Conservation (phyloP, 2,329 filamentous ascomycete genomes). For the Parastagonospora avenae region DNA sequence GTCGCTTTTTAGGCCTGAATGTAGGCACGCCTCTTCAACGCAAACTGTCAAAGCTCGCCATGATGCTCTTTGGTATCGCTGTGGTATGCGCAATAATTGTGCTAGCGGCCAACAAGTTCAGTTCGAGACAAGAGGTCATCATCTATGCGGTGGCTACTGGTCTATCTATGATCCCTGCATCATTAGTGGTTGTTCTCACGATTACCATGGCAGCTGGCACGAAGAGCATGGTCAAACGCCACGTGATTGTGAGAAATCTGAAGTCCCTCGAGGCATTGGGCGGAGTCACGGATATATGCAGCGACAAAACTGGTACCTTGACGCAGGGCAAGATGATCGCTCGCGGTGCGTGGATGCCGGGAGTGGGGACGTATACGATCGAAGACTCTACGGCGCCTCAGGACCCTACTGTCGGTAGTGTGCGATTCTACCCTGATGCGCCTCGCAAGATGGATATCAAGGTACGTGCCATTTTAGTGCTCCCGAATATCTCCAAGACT, state of each 20-base stretch:
- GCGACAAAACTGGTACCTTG: constrained; percentile 56
- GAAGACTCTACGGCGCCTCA: constrained; percentile 41
- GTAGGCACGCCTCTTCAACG: constrained; percentile 47
- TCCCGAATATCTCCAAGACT: too few species aligned
- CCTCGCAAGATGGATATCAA: constrained; percentile 36
- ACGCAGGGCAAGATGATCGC: constrained; percentile 48
- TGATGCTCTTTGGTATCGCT: constrained; percentile 45
- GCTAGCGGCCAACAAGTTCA: constrained; percentile 47
- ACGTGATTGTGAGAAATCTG: constrained; percentile 45
- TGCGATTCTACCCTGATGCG: constrained; percentile 31
- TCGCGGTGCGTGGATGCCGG: constrained; percentile 46
- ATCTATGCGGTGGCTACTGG: constrained; percentile 49
- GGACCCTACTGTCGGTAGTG: constrained; percentile 39
- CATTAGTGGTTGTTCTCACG: constrained; percentile 45
- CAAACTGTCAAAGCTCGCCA: constrained; percentile 43
- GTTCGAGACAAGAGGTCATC: constrained; percentile 46
- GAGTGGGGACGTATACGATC: constrained; percentile 44
- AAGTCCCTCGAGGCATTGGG: constrained; percentile 45
- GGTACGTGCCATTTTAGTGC: too few species aligned
- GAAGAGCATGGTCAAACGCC: constrained; percentile 42
- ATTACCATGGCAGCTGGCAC: constrained; percentile 49
- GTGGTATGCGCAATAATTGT: constrained; percentile 48
- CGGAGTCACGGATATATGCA: constrained; percentile 53
- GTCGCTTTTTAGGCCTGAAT: constrained; percentile 48
- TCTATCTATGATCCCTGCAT: constrained; percentile 47